phyloP scores from a whole-genome alignment of 2,329 filamentous ascomycete genomes.

The Macrophomina tecta region DNA sequence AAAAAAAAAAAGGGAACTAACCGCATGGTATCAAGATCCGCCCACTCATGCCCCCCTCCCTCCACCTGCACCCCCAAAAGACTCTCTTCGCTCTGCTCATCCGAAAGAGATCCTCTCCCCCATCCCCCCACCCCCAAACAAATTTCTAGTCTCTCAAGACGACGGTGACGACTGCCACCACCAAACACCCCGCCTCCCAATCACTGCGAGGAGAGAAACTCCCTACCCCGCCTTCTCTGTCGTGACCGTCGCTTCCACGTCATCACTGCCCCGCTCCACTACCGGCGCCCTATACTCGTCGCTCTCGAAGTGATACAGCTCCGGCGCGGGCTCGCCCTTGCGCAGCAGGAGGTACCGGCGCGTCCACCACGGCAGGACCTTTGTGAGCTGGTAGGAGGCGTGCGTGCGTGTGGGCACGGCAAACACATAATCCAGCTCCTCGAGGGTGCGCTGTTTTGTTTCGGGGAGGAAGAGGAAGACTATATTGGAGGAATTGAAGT shows the following conservation, averaged over 20 bases:
- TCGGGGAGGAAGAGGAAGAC: slow-evolving; percentile 64
- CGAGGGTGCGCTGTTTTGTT: slow-evolving; percentile 56
- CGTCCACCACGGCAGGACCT: slow-evolving; percentile 54
- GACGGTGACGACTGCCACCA: too few species aligned
- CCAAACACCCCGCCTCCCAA: not conserved
- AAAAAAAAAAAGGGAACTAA: too few species aligned
- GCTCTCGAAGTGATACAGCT: slow-evolving; percentile 48
- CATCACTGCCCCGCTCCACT: not conserved
- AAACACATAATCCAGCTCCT: slow-evolving; percentile 59
- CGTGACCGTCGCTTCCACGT: not conserved
- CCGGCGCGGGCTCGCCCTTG: slow-evolving; percentile 38
- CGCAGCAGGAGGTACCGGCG: slow-evolving; percentile 50
- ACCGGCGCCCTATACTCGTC: not conserved
- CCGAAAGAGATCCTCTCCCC: too few species aligned
- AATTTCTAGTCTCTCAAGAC: too few species aligned
- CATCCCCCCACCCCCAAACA: too few species aligned
- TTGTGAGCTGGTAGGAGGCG: slow-evolving; percentile 47
- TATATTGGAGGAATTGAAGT: slow-evolving; percentile 42
- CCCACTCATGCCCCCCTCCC: too few species aligned
- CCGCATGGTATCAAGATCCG: too few species aligned
- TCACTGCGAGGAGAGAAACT: not conserved
- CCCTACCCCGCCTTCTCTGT: not conserved
- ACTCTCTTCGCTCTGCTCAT: too few species aligned
- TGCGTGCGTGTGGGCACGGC: slow-evolving; percentile 52
- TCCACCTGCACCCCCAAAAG: too few species aligned